Conservation (phyloP, 1,139 yeast genomes). For the Ogataea hybrid region DNA sequence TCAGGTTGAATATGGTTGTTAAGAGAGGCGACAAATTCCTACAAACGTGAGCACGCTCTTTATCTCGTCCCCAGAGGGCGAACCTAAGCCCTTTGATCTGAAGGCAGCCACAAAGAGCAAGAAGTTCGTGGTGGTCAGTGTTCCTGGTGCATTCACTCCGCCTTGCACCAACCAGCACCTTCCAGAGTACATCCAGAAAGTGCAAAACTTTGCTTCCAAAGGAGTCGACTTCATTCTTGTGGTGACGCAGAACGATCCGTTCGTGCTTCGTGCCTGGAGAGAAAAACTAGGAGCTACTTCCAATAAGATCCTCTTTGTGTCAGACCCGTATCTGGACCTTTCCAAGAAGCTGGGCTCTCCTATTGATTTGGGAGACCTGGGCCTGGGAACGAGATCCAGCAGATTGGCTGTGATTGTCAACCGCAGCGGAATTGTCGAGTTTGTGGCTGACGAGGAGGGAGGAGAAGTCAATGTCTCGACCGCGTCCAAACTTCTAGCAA, state of each 20-base stretch:
- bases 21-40: slow-evolving; percentile 40
- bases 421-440: slow-evolving; percentile 34
- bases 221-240: slow-evolving; percentile 43
- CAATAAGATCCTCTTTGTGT: slow-evolving; percentile 41
- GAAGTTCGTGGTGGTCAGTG: slow-evolving; percentile 40
- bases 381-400: slow-evolving; percentile 43
- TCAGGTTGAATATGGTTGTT: slow-evolving; percentile 15
- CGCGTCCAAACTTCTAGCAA: slow-evolving; percentile 36
- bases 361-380: slow-evolving; percentile 38
- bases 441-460: slow-evolving; percentile 38
- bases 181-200: slow-evolving; percentile 39
- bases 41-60: slow-evolving; percentile 44
- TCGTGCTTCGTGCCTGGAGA: slow-evolving; percentile 46
- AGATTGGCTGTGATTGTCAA: slow-evolving; percentile 43
- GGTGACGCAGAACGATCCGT: slow-evolving; percentile 42
- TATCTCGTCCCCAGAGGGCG: slow-evolving; percentile 50
- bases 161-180: slow-evolving; percentile 46
- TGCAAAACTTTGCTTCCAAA: slow-evolving; percentile 39
- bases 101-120: slow-evolving; percentile 41
- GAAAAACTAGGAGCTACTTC: slow-evolving; percentile 39
- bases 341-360: slow-evolving; percentile 43
- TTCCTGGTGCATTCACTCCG: slow-evolving; percentile 49
- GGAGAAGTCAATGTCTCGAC: slow-evolving; percentile 39
- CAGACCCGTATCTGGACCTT: slow-evolving; percentile 41
- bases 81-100: slow-evolving; percentile 51